phyloP scores from a whole-genome alignment of 2,329 filamentous ascomycete species.

The Alternaria sp. region DNA sequence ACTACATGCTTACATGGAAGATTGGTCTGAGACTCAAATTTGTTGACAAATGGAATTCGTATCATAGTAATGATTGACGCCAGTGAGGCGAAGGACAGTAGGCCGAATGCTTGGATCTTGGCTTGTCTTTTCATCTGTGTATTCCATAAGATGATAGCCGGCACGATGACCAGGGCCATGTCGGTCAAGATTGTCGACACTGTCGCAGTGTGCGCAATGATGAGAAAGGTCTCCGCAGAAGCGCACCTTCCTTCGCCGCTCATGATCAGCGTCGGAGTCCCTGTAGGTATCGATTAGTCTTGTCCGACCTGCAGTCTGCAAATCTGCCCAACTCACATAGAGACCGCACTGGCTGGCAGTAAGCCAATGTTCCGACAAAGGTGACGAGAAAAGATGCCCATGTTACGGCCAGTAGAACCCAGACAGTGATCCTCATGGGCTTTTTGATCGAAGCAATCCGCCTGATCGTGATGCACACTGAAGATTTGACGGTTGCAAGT shows the following conservation, averaged over 20 bases:
- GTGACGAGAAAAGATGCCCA: conserved; percentile 35
- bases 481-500: conserved; percentile 35
- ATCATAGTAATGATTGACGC: conserved; percentile 29
- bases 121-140: conserved; percentile 33
- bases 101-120: conserved; percentile 31
- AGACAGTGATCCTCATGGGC: conserved; percentile 25
- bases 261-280: conserved; percentile 10
- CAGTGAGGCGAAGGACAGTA: conserved; percentile 33
- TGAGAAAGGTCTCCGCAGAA: conserved; percentile 27
- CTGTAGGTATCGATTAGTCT: neutral
- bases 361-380: conserved; percentile 29
- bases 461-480: conserved; percentile 35
- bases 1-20: conserved; percentile 24
- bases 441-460: conserved; percentile 32
- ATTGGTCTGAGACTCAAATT: conserved; percentile 22
- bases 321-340: conserved; percentile 3
- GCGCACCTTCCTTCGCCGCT: conserved; percentile 24
- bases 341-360: conserved; percentile 26
- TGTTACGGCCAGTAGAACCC: conserved; percentile 24
- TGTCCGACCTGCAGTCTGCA: neutral
- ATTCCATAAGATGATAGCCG: conserved; percentile 34
- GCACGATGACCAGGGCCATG: conserved; percentile 29
- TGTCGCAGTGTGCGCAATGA: conserved; percentile 31
- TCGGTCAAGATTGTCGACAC: conserved; percentile 33
- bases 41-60: conserved; percentile 34